phyloP scores from a whole-genome alignment of 345 rosid species.

The Eucalyptus curtisii region DNA sequence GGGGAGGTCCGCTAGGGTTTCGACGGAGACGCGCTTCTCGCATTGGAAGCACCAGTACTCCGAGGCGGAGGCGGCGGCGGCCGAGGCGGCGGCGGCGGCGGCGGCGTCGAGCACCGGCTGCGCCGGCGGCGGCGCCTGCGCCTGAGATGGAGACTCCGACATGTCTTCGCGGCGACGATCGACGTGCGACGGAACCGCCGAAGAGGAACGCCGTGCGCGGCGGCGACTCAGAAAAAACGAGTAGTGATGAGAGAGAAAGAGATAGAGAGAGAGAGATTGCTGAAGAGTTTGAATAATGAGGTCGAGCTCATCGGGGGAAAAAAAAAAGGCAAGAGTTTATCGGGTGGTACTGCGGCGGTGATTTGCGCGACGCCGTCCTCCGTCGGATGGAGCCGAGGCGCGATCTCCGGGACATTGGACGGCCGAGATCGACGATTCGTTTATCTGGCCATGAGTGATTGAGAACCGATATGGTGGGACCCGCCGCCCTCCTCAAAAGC shows the following conservation, averaged over 20 bases:
- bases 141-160: conserved; percentile 33
- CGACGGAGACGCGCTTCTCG: conserved; percentile 51
- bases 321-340: background rate
- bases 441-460: background rate
- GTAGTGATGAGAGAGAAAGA: background rate
- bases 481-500: background rate
- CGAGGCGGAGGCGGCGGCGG: background rate
- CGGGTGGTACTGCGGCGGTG: background rate
- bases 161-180: background rate
- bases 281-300: background rate
- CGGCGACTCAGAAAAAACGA: background rate
- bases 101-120: background rate
- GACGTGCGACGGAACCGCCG: background rate
- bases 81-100: background rate
- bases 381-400: background rate
- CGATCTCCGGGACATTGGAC: background rate
- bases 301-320: background rate
- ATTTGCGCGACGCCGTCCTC: background rate
- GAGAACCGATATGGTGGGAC: background rate
- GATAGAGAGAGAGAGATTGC: background rate
- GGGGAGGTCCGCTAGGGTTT: conserved; percentile 25
- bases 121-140: background rate
- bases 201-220: background rate
- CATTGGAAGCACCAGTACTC: conserved; percentile 72
- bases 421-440: background rate